Percentiles rank a stretch among this genome's conserved stretches.
Conservation (phyloP, 768 basidiomycete genomes). For the Basidioascus undulatus region DNA sequence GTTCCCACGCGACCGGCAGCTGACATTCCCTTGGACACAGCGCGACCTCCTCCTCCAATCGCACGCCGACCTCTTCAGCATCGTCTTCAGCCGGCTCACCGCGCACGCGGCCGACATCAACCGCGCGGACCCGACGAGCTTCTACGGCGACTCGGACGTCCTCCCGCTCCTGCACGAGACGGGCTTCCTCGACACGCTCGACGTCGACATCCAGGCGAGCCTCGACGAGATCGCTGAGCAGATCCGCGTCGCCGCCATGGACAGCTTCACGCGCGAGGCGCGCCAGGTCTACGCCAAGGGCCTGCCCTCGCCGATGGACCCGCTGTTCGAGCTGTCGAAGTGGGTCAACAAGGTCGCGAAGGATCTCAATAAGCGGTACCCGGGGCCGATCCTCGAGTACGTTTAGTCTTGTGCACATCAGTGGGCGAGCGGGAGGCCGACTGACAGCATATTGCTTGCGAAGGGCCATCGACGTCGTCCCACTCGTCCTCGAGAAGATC, state of each 20-base stretch:
- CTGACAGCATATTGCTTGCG: too few relatives aligned
- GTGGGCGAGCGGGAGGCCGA: too few relatives aligned
- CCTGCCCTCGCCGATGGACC: constrained; percentile 47
- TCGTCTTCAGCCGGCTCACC: constrained; percentile 52
- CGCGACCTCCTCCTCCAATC: constrained; percentile 8
- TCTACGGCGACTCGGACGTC: too few relatives aligned
- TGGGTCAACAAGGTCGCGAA: constrained; percentile 75
- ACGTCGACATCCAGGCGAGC: constrained; percentile 7
- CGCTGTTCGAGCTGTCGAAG: constrained; percentile 57
- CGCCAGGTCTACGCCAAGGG: constrained; percentile 12
- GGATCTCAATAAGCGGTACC: constrained; percentile 62
- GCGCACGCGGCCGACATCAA: constrained; percentile 27
- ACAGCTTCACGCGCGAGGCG: constrained; percentile 13
- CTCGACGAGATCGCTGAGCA: constrained; percentile 2
- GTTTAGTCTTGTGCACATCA: constrained; percentile 13
- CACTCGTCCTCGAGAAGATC: constrained; percentile 24
- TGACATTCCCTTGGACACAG: constrained; percentile 2
- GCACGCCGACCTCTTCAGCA: constrained; percentile 49
- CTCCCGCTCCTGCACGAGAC: constrained; percentile 2
- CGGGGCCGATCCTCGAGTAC: constrained; percentile 56
- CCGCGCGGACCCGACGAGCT: neutral
- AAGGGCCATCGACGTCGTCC: constrained; percentile 37
- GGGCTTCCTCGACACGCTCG: neutral
- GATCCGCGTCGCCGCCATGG: constrained; percentile 11
- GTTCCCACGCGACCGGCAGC: too few relatives aligned